phyloP scores from a whole-genome alignment of 2,329 filamentous ascomycete genomes.

The Penicillium brevicompactum region DNA sequence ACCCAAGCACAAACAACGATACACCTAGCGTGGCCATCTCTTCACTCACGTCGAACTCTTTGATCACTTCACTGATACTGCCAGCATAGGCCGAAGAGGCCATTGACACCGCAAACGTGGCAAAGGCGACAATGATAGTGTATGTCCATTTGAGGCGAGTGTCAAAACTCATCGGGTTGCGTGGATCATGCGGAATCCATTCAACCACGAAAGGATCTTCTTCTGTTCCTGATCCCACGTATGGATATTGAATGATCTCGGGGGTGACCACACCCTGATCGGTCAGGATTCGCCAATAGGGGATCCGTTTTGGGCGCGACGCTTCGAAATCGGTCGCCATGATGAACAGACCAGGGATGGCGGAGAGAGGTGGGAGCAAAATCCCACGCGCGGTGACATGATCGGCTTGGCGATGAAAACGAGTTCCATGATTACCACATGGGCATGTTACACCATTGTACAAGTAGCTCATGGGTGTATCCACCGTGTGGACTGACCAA shows the following conservation, averaged over 20 bases:
- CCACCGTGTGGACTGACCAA: not conserved
- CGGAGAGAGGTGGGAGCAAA: not conserved
- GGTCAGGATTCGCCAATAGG: constrained; percentile 26
- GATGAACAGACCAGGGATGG: not conserved
- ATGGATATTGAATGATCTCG: constrained; percentile 23
- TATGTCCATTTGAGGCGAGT: constrained; percentile 34
- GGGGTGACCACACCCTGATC: constrained; percentile 26
- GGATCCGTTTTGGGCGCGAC: constrained; percentile 14
- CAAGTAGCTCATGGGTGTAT: not conserved
- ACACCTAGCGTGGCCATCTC: constrained; percentile 39
- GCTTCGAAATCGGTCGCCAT: constrained; percentile 7
- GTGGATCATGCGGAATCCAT: constrained; percentile 38
- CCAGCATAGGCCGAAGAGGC: constrained; percentile 38
- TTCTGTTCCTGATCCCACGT: constrained; percentile 35
- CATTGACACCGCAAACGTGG: constrained; percentile 38
- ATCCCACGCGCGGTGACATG: not conserved
- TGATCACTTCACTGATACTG: constrained; percentile 28
- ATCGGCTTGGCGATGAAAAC: not conserved
- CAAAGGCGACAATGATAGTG: constrained; percentile 31
- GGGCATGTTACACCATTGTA: not conserved
- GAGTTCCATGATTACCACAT: not conserved
- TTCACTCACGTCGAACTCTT: constrained; percentile 27
- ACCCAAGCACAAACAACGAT: constrained; percentile 43
- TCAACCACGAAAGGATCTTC: constrained; percentile 40
- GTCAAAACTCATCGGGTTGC: constrained; percentile 37